Conservation (phyloP, 2,329 filamentous ascomycete species). For the Trichoderma sp. region DNA sequence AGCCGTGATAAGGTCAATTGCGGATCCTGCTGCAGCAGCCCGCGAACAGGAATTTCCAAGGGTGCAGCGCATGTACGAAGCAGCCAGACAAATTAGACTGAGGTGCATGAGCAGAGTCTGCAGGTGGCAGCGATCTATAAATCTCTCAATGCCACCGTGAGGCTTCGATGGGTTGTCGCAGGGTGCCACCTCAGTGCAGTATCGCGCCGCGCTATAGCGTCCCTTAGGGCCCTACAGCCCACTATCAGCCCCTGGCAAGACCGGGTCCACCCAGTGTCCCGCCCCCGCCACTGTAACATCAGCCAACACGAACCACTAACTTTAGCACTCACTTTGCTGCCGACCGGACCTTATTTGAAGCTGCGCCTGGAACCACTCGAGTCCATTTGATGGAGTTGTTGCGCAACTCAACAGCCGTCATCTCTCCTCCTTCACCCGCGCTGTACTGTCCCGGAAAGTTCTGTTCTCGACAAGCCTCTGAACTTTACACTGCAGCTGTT, state of each 20-base stretch:
- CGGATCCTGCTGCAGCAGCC: constrained; percentile 1
- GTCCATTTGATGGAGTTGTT: background rate
- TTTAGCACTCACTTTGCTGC: constrained; percentile 3
- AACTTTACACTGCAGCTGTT: background rate
- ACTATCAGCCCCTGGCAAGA: constrained; percentile 7
- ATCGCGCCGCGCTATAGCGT: constrained; percentile 14
- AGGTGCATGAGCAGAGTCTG: background rate
- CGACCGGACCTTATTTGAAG: constrained; percentile 5
- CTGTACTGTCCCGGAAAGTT: background rate
- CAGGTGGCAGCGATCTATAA: constrained; percentile 12
- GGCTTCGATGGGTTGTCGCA: constrained; percentile 13
- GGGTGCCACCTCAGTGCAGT: constrained; percentile 13
- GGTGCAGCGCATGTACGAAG: background rate
- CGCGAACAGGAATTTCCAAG: background rate
- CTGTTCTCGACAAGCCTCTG: constrained; percentile 1
- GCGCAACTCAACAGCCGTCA: constrained; percentile 1
- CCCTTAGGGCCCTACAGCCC: background rate
- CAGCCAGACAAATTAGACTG: background rate
- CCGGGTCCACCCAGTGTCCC: constrained; percentile 26
- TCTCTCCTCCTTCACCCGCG: background rate
- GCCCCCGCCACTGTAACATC: constrained; percentile 30
- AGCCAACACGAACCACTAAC: constrained; percentile 16
- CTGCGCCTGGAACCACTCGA: background rate
- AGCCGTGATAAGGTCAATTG: background rate
- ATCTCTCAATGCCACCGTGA: constrained; percentile 17